These are phyloP conservation scores for Cercophora newfieldiana DNA, from an alignment of 495 filamentous ascomycete genomes.

Conservation along the genomic window DNA sequence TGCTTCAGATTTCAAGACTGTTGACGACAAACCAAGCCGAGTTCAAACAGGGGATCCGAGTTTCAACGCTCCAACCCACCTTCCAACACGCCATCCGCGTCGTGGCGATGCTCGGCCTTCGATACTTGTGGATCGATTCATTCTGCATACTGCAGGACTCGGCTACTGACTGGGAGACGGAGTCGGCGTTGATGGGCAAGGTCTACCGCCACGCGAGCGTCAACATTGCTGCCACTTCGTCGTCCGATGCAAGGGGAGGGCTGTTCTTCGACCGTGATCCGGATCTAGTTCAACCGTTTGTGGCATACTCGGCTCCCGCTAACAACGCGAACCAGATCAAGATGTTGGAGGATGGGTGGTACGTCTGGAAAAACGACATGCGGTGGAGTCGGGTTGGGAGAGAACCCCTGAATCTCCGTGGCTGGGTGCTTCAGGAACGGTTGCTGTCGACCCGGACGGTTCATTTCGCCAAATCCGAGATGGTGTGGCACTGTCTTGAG, in stretches of 20 bases:
- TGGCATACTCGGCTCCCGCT: background rate
- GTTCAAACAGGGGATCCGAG: slow-evolving; percentile 9
- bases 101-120: slow-evolving; percentile 17
- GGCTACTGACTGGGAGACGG: slow-evolving; percentile 30
- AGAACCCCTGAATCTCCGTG: slow-evolving; percentile 30
- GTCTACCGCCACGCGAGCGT: slow-evolving; percentile 33
- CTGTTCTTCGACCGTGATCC: slow-evolving; percentile 19
- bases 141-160: slow-evolving; percentile 25
- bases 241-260: slow-evolving; percentile 13
- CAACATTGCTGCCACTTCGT: slow-evolving; percentile 33
- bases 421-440: slow-evolving; percentile 42
- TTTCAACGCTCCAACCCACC: slow-evolving; percentile 22
- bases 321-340: background rate
- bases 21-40: background rate
- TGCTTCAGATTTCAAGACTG: background rate
- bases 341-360: background rate
- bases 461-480: slow-evolving; percentile 34
- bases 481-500: slow-evolving; percentile 38
- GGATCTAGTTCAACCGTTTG: background rate
- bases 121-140: slow-evolving; percentile 21
- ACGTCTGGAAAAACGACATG: slow-evolving; percentile 24
- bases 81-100: slow-evolving; percentile 29
- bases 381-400: slow-evolving; percentile 29
- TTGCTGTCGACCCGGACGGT: slow-evolving; percentile 37
- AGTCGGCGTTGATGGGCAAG: slow-evolving; percentile 35